Percentiles rank a stretch among this genome's conserved stretches.
These are phyloP conservation scores for Fusarium decemcellulare DNA, from an alignment of 2,329 filamentous ascomycete species.

Conservation along the genomic window DNA sequence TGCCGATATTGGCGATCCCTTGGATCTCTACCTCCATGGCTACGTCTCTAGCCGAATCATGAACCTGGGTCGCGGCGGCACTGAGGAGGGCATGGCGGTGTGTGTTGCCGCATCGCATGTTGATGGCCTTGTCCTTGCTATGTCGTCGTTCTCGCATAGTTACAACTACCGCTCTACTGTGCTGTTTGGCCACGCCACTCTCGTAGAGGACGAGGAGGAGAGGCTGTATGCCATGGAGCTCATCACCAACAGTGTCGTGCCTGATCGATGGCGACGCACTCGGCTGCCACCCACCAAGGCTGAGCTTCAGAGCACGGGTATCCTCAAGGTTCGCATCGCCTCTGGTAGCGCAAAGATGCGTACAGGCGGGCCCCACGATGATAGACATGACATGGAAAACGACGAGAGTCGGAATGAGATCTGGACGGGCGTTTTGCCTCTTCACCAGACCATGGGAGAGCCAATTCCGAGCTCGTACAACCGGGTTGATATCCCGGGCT, in stretches of 20 bases:
- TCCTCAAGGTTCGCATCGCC: conserved; percentile 77
- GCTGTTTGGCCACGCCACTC: conserved; percentile 79
- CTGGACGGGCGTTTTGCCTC: conserved; percentile 73
- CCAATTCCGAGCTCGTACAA: conserved; percentile 75
- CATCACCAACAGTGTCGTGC: conserved; percentile 82
- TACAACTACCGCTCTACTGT: conserved; percentile 90
- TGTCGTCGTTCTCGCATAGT: conserved; percentile 85
- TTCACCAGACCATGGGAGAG: conserved; percentile 74
- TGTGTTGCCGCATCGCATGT: conserved; percentile 81
- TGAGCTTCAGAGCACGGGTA: conserved; percentile 82
- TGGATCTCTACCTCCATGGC: conserved; percentile 87
- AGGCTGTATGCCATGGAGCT: conserved; percentile 84
- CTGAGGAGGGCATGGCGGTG: conserved; percentile 72
- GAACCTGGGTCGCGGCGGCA: conserved; percentile 65
- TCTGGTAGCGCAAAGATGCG: conserved; percentile 84
- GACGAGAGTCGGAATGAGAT: conserved; percentile 56
- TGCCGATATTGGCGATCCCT: conserved; percentile 71
- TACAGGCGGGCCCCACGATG: conserved; percentile 72
- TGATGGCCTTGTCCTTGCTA: conserved; percentile 83
- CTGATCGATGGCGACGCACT: conserved; percentile 77
- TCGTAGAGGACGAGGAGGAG: conserved; percentile 78
- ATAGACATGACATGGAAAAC: conserved; percentile 63
- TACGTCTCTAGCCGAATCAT: conserved; percentile 86
- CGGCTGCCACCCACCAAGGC: conserved; percentile 79
- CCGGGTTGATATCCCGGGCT: conserved; percentile 71